phyloP scores from a whole-genome alignment of 352 stramenopile genomes.

The Globisporangium paroecandrum region DNA sequence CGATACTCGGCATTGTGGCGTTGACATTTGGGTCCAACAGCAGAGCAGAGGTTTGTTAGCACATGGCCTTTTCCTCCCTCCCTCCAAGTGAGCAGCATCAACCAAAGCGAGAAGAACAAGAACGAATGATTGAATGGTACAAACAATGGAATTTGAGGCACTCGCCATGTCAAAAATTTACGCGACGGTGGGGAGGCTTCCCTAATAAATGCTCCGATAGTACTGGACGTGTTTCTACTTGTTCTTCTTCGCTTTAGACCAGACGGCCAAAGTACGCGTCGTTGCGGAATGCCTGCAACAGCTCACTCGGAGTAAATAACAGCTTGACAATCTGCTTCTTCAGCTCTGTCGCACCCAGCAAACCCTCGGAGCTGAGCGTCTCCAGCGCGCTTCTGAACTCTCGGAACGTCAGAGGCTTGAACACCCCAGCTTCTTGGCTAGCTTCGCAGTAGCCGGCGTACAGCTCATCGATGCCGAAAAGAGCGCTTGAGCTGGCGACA shows the following conservation, averaged over 20 bases:
- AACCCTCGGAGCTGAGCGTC: conserved; percentile 60
- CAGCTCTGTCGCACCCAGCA: conserved; percentile 52
- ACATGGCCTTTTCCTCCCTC: too few species aligned
- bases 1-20: background rate
- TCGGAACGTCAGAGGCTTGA: conserved; percentile 49
- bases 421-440: conserved; percentile 62
- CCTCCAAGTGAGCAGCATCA: background rate
- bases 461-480: conserved; percentile 58
- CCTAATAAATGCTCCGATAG: conserved; percentile 8
- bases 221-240: conserved; percentile 1
- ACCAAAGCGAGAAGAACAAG: background rate
- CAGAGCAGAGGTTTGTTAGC: too few species aligned
- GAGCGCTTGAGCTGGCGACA: conserved; percentile 18
- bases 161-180: background rate
- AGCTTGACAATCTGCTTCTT: conserved; percentile 79
- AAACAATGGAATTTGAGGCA: background rate
- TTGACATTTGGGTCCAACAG: too few species aligned
- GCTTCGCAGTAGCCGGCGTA: conserved; percentile 71
- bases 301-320: conserved; percentile 58
- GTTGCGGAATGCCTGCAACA: conserved; percentile 67
- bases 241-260: conserved; percentile 30
- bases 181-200: background rate
- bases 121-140: background rate
- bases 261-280: conserved; percentile 75
- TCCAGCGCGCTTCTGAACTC: conserved; percentile 73